Percentiles rank a stretch among this genome's conserved stretches.
phyloP scores from a whole-genome alignment of 2,329 filamentous ascomycete genomes.

The Colletotrichum trifolii region DNA sequence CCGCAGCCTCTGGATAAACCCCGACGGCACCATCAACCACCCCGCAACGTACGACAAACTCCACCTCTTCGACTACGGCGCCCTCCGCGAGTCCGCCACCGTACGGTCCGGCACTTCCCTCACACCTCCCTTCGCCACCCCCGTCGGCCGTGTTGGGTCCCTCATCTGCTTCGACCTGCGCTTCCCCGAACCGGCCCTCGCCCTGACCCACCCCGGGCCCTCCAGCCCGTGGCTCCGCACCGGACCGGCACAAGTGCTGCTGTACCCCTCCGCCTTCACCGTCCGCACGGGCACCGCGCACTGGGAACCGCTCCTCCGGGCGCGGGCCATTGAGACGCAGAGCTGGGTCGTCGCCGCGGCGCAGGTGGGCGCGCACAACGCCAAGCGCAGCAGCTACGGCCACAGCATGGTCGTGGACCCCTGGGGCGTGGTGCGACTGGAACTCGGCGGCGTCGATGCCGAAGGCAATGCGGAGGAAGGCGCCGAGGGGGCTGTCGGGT shows the following conservation, averaged over 20 bases:
- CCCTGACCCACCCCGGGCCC: constrained; percentile 62
- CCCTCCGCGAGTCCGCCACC: constrained; percentile 62
- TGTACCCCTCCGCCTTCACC: constrained; percentile 93
- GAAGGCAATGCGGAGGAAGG: constrained; percentile 54
- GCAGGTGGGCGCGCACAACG: constrained; percentile 80
- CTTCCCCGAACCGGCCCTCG: constrained; percentile 80
- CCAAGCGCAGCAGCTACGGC: constrained; percentile 84
- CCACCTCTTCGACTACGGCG: constrained; percentile 83
- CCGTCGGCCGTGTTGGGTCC: constrained; percentile 79
- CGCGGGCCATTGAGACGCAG: constrained; percentile 89
- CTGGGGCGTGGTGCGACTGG: constrained; percentile 81
- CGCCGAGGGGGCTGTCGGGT: constrained; percentile 59
- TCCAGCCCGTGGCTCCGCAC: constrained; percentile 41
- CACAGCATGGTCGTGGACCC: constrained; percentile 87
- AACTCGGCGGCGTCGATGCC: constrained; percentile 65
- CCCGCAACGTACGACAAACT: constrained; percentile 80
- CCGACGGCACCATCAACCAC: constrained; percentile 54
- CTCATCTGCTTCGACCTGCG: constrained; percentile 93
- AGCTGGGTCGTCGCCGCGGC: constrained; percentile 88
- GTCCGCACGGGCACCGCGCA: constrained; percentile 86
- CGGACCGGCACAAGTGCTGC: constrained; percentile 75
- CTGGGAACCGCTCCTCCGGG: constrained; percentile 83
- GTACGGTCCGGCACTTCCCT: constrained; percentile 76
- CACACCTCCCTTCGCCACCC: constrained; percentile 76
- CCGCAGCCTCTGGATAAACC: constrained; percentile 63